phyloP scores from a whole-genome alignment of 176 grass and related monocot genomes.

The Musa acuminata region DNA sequence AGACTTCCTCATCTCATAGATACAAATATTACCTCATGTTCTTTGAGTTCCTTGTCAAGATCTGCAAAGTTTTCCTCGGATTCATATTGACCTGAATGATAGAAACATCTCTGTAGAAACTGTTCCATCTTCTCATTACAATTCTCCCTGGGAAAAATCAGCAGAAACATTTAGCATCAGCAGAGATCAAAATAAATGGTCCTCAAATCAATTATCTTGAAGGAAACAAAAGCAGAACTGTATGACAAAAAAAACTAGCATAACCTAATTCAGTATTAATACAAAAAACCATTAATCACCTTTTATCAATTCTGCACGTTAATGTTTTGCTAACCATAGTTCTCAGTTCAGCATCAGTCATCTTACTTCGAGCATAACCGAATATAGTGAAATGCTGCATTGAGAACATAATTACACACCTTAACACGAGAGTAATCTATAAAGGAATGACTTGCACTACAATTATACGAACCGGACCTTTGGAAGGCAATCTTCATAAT shows the following conservation, averaged over 20 bases:
- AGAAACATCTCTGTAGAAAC: constrained; percentile 91
- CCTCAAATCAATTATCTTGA: not conserved
- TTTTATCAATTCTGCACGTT: constrained; percentile 90
- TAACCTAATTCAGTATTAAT: not conserved
- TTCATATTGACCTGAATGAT: constrained; percentile 95
- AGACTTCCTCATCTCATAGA: constrained; percentile 1
- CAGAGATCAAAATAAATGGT: not conserved
- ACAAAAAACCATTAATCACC: constrained; percentile 29
- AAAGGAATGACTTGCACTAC: not conserved
- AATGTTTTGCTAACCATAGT: constrained; percentile 83
- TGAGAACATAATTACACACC: not conserved
- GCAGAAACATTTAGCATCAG: constrained; percentile 14
- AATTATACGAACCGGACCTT: constrained; percentile 29
- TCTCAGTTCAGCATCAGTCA: constrained; percentile 89
- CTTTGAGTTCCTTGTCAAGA: constrained; percentile 73
- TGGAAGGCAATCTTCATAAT: constrained; percentile 89
- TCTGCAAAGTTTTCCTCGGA: constrained; percentile 66
- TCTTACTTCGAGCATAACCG: constrained; percentile 92
- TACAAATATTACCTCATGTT: constrained; percentile 60
- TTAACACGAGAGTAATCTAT: not conserved
- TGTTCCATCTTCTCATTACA: constrained; percentile 93
- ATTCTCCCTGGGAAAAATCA: constrained; percentile 57
- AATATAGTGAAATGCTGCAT: constrained; percentile 92
- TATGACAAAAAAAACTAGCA: not conserved
- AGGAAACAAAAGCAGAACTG: not conserved